Base-by-base conservation (phyloP, 2,329 filamentous ascomycete species). In the Zymoseptoria tritici region DNA sequence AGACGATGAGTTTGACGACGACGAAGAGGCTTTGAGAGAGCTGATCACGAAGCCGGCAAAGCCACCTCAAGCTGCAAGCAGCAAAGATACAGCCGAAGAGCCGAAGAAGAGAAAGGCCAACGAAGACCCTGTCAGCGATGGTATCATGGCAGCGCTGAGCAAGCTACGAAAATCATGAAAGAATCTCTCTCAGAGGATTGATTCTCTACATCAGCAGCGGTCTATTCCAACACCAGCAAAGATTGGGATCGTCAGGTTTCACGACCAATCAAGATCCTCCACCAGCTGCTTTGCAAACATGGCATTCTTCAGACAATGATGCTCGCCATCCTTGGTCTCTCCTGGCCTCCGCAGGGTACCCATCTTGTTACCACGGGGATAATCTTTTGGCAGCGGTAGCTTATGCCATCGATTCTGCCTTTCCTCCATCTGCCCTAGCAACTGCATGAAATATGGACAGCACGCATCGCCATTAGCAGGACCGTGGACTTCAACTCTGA, bases 121-220 rank as follows among this genome's bases (percentile, higher is more conserved):
- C 52, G 73, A 78, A 13, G 77, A 79, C 54, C 73, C 75, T n/a
- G 68, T 85, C 61, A 81, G 77, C 64, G 82, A 84, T 54, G 83
- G 83, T 9, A 79, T 86, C 55, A 79, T 81, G 74, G 81, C 82
- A 29, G 84, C 83, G 4, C 69, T 86, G 55, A 80, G 78, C 54
- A 85, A 80, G 65, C 70, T 86, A 54, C 75, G 84, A 54, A 72
- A 74, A 58, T 57, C 65, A 52, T 64, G 62, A 66, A 22, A 16
- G 29, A 49, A n/a, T n/a, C 31, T n/a, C 21, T n/a, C 9, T 16
- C 13, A 8, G 21, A 22, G 4, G 9, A 36, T 19, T 20, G 26
- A 26, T 31, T 54, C 13, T 20, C 9, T 55, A 19, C 46, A 21
- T 20, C 53, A 42, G 13, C n/a, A 36, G 46, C 21, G 26, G 19